Conservation (phyloP, 176 grass and related monocot species). For the Panicum miliaceum region DNA sequence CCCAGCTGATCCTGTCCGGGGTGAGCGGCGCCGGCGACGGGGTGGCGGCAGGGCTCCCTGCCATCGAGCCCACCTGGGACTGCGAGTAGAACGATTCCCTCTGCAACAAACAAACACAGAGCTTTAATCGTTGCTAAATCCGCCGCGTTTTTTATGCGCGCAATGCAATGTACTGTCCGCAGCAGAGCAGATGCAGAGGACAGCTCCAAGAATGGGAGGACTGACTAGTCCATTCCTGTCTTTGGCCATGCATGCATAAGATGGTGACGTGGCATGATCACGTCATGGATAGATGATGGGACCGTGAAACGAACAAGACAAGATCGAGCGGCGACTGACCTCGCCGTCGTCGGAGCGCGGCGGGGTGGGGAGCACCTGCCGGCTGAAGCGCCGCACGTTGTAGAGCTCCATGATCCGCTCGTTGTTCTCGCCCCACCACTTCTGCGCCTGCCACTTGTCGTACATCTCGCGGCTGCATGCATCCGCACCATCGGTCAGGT, state of each 20-base stretch:
- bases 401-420: conserved; percentile 80
- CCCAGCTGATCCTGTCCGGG: conserved; percentile 47
- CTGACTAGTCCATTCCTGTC: too few relatives aligned
- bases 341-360: background rate
- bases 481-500: too few relatives aligned
- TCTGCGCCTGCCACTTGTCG: conserved; percentile 80
- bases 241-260: too few relatives aligned
- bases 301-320: too few relatives aligned
- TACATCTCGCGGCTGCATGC: conserved; percentile 63
- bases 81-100: conserved; percentile 63
- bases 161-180: too few relatives aligned
- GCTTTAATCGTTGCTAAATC: background rate
- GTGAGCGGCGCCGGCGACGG: conserved; percentile 51
- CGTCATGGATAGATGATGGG: too few relatives aligned
- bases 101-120: background rate
- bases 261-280: too few relatives aligned
- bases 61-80: conserved; percentile 38
- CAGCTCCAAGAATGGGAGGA: too few relatives aligned
- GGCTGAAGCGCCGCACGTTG: conserved; percentile 68
- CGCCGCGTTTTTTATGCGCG: too few relatives aligned
- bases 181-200: too few relatives aligned
- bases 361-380: conserved; percentile 59
- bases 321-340: too few relatives aligned
- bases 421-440: conserved; percentile 80
- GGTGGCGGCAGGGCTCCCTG: conserved; percentile 46